Conservation (phyloP, 2,329 filamentous ascomycete genomes). For the Aphanocladium album region DNA sequence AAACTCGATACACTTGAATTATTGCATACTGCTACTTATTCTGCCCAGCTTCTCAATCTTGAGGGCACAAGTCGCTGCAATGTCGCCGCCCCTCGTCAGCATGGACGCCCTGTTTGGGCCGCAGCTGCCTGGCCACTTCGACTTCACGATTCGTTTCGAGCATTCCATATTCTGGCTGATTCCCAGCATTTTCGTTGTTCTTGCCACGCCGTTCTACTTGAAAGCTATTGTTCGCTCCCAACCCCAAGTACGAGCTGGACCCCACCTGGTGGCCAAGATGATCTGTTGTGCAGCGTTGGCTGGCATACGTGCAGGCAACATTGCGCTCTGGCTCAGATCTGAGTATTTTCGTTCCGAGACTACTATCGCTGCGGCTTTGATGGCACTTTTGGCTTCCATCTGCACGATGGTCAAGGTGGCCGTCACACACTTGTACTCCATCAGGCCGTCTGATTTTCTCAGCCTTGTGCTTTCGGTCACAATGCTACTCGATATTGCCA, state of each 20-base stretch:
- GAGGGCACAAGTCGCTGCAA: neutral
- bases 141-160: constrained; percentile 5
- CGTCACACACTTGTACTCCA: neutral
- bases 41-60: too few species aligned
- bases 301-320: neutral
- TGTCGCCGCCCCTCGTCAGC: neutral
- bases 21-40: too few species aligned
- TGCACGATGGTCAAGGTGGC: neutral
- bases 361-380: neutral
- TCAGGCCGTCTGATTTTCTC: neutral
- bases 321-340: neutral
- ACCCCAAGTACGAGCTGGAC: neutral
- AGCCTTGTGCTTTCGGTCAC: neutral
- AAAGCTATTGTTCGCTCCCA: neutral
- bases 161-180: neutral
- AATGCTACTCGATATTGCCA: neutral
- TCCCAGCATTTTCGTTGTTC: neutral
- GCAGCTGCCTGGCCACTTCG: constrained; percentile 1
- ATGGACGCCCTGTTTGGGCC: constrained; percentile 2
- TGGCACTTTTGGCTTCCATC: neutral
- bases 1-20: too few species aligned
- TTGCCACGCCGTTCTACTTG: neutral
- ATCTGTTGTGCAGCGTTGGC: neutral
- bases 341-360: neutral
- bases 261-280: neutral